Evolutionary conservation across 345 rosid genomes (phyloP).

Genomic region (Lepidium didymum): DNA sequence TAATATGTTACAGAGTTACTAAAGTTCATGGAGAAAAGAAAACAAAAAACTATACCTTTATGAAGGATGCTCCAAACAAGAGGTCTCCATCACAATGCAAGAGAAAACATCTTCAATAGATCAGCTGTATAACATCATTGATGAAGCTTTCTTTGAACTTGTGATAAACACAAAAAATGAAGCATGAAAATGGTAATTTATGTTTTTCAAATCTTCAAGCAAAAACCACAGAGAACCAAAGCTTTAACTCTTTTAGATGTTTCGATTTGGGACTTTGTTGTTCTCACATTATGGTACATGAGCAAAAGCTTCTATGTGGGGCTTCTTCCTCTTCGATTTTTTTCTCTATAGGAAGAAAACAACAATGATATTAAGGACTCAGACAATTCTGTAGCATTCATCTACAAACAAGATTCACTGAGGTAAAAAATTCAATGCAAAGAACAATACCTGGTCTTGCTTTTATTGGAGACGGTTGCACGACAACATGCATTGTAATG

Average conservation of each 20-base stretch:
- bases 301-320: constrained; percentile 47
- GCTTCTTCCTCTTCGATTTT: constrained; percentile 59
- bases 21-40: background rate
- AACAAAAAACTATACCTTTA: background rate
- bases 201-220: background rate
- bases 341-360: constrained; percentile 46
- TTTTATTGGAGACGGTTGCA: constrained; percentile 68
- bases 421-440: background rate
- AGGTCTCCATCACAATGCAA: constrained; percentile 2
- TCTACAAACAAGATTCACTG: background rate
- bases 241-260: constrained; percentile 1
- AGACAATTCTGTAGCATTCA: background rate
- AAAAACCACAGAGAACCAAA: constrained; percentile 1
- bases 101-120: background rate
- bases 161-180: background rate
- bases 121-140: background rate
- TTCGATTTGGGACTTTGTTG: background rate
- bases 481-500: constrained; percentile 95
- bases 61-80: background rate
- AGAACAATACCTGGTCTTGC: constrained; percentile 48
- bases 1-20: background rate
- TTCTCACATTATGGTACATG: constrained; percentile 65
- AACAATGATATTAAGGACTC: background rate
- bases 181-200: background rate
- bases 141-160: constrained; percentile 11